Percentiles rank a stretch among this genome's conserved stretches.
phyloP scores from a whole-genome alignment of 805 yeast genomes.

The Suhomyces emberorum region DNA sequence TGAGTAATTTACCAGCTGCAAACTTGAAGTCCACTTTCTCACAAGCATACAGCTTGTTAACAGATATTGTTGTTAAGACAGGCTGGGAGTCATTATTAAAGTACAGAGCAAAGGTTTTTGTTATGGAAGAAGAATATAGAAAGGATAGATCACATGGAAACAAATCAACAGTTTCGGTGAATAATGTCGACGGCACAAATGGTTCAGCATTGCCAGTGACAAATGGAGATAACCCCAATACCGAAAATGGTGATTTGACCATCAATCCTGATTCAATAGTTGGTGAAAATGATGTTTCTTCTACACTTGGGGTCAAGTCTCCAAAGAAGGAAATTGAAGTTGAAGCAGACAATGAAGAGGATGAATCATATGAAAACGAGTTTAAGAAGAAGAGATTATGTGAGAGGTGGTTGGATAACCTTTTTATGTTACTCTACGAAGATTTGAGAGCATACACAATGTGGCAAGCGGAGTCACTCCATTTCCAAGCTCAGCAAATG shows the following conservation, averaged over 20 bases:
- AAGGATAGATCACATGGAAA: slow-evolving; percentile 25
- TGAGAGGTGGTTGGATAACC: slow-evolving; percentile 71
- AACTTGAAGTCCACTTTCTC: slow-evolving; percentile 52
- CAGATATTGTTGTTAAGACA: slow-evolving; percentile 42
- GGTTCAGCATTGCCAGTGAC: background rate
- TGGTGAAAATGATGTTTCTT: slow-evolving; percentile 27
- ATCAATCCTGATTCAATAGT: background rate
- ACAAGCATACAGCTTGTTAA: slow-evolving; percentile 43
- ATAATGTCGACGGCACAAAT: background rate
- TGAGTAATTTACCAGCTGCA: slow-evolving; percentile 65
- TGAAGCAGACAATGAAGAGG: slow-evolving; percentile 10
- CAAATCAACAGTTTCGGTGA: background rate
- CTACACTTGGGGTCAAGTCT: slow-evolving; percentile 37
- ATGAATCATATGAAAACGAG: slow-evolving; percentile 30
- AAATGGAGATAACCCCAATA: background rate
- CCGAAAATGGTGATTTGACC: slow-evolving; percentile 6
- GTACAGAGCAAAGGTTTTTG: slow-evolving; percentile 45
- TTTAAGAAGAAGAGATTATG: slow-evolving; percentile 64
- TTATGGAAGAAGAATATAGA: slow-evolving; percentile 47
- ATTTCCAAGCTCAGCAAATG: slow-evolving; percentile 83
- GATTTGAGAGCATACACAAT: slow-evolving; percentile 80
- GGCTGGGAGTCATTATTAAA: slow-evolving; percentile 46
- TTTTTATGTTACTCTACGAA: slow-evolving; percentile 66
- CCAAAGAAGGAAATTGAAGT: slow-evolving; percentile 23
- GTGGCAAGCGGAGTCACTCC: slow-evolving; percentile 91